These are phyloP conservation scores for Russula vinacea DNA, from an alignment of 768 basidiomycete species.

Conservation along the genomic window DNA sequence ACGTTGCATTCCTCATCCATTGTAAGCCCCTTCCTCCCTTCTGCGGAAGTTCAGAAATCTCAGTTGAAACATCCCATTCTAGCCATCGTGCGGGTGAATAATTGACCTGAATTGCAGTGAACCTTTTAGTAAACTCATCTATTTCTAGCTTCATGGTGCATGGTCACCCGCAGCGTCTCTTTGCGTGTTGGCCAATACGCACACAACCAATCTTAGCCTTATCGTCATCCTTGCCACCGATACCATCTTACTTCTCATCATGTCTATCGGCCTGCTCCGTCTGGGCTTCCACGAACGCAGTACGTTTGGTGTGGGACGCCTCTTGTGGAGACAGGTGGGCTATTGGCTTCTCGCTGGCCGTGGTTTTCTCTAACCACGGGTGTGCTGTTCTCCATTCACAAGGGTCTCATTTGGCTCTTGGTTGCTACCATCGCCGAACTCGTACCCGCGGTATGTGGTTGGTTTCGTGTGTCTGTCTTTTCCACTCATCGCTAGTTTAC, in stretches of 20 bases:
- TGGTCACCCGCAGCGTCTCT: not conserved
- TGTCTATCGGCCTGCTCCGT: not conserved
- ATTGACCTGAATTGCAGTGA: not conserved
- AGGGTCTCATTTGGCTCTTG: constrained; percentile 7
- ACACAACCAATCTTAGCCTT: not conserved
- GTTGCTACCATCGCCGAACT: not conserved
- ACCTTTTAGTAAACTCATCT: not conserved
- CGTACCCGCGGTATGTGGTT: not conserved
- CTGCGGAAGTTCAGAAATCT: not conserved
- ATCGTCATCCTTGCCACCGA: not conserved
- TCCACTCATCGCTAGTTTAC: not conserved
- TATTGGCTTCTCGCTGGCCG: not conserved
- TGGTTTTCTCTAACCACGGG: not conserved
- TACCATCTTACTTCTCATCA: not conserved
- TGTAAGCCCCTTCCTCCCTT: not conserved
- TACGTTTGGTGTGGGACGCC: not conserved
- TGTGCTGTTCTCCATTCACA: not conserved
- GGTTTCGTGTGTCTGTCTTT: too few species aligned
- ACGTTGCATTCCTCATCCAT: not conserved
- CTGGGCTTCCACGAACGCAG: not conserved
- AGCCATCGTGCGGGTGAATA: not conserved
- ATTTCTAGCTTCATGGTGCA: not conserved
- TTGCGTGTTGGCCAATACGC: not conserved
- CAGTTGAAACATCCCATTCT: not conserved
- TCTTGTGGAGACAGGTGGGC: constrained; percentile 8